Evolutionary conservation across 192 early-diverging fungal genomes (phyloP).

Genomic region (Rhizophagus clarus): DNA sequence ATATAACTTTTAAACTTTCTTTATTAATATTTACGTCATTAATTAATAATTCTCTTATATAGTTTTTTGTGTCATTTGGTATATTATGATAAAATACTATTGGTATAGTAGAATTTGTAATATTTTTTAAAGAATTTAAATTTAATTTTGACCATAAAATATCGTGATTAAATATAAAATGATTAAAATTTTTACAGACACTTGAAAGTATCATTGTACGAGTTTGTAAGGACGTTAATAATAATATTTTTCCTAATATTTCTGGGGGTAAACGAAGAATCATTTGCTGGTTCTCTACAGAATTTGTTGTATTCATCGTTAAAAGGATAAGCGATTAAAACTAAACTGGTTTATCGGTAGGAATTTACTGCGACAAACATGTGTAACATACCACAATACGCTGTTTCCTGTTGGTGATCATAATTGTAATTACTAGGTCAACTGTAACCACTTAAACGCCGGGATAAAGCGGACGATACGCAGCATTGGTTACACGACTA

Average conservation of each 20-base stretch:
- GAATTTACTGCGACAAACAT: too few species aligned
- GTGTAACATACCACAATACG: too few species aligned
- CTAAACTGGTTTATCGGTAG: too few species aligned
- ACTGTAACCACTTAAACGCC: too few species aligned
- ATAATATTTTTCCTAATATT: slow-evolving; percentile 20
- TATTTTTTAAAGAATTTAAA: slow-evolving; percentile 1
- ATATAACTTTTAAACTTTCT: neutral
- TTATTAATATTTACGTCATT: slow-evolving; percentile 5
- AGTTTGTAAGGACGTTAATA: slow-evolving; percentile 15
- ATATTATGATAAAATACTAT: neutral
- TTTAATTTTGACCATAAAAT: slow-evolving; percentile 23
- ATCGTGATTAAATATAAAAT: slow-evolving; percentile 24
- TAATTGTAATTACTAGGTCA: too few species aligned
- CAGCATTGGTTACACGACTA: neutral
- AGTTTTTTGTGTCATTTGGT: neutral
- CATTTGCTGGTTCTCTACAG: neutral
- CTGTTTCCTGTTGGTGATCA: too few species aligned
- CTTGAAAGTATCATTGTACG: slow-evolving; percentile 10
- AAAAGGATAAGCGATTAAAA: too few species aligned
- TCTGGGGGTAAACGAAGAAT: slow-evolving; percentile 7
- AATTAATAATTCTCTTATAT: slow-evolving; percentile 14
- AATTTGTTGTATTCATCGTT: neutral
- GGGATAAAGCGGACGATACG: neutral
- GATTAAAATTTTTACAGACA: slow-evolving; percentile 7
- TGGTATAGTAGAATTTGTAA: neutral